Base-by-base conservation (phyloP, 2,329 filamentous ascomycete species). In the Aaosphaeria arxii region DNA sequence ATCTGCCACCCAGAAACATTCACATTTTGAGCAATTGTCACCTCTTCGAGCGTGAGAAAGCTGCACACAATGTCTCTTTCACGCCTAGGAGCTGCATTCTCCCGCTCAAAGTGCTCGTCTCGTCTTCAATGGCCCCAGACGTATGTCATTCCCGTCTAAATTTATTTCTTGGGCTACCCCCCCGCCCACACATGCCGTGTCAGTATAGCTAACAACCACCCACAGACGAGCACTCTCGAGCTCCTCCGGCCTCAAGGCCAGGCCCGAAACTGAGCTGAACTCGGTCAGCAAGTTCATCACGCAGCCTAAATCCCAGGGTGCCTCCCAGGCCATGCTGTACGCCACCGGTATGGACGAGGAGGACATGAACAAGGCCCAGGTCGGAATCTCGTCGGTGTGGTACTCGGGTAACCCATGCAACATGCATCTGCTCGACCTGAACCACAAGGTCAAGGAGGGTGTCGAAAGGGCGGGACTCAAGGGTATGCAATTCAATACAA, bases 381-480 rank as follows among this genome's bases (percentile, higher is more conserved):
- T 99, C 60, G 94, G 94, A 58, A 97, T 99, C 69, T 95, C 92
- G 39, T 96, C 91, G 5, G 91, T 97, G 52, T 99, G 94, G 94
- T 96, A 92, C 75, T 87, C 90, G 61, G 94, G 94, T 49, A 99
- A 99, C 76, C 94, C 94, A 29, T 99, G 94, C 80, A 99, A 99
- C 77, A 99, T 96, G 92, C 94, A 99, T 74, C 78, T 99, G 53
- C 80, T 99, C 73, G 89, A 95, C 65, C 83, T 99, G 52, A 95
- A 89, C 67, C 80, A 87, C 70, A 77, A 86, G 55, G 87, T 96
- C 56, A 85, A 83, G 59, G 81, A 87, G 66, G 83, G 85, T 53
- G 86, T 89, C 31, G 75, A 85, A 59, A 78, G 87, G 62, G 88
- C 91, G 30, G 89, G 90, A 24, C 79, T 99, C 52, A 81, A 95